Percentiles rank a stretch among this genome's conserved stretches.
Evolutionary conservation across 805 yeast species (phyloP).

Genomic region (Wickerhamomyces kurtzmanii): DNA sequence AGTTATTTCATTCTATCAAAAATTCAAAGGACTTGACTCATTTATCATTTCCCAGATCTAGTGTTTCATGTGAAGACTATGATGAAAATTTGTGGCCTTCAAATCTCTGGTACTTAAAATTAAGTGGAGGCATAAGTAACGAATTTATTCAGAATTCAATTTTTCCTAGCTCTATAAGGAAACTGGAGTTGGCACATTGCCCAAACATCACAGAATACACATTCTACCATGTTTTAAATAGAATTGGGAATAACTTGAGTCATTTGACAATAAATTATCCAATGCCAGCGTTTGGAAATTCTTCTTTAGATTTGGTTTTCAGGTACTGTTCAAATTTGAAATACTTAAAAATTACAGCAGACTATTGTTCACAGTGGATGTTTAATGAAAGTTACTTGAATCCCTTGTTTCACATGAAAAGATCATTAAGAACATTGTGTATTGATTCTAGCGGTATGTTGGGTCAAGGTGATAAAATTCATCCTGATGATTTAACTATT

Average conservation of each 20-base stretch:
- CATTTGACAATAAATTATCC: slow-evolving; percentile 73
- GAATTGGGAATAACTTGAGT: slow-evolving; percentile 57
- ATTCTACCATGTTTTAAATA: slow-evolving; percentile 47
- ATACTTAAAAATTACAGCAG: slow-evolving; percentile 64
- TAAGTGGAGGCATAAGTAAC: slow-evolving; percentile 86
- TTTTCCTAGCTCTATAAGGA: slow-evolving; percentile 67
- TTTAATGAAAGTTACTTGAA: slow-evolving; percentile 37
- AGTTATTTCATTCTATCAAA: slow-evolving; percentile 66
- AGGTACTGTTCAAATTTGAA: slow-evolving; percentile 65
- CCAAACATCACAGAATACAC: slow-evolving; percentile 65
- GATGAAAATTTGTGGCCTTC: slow-evolving; percentile 70
- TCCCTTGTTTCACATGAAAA: slow-evolving; percentile 16
- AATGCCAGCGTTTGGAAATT: slow-evolving; percentile 66
- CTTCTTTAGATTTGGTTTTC: slow-evolving; percentile 67
- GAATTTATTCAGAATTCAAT: slow-evolving; percentile 58
- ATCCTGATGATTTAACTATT: slow-evolving; percentile 81
- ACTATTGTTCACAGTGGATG: slow-evolving; percentile 49
- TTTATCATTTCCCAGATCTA: slow-evolving; percentile 81
- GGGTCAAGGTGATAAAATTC: slow-evolving; percentile 75
- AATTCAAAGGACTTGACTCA: slow-evolving; percentile 55
- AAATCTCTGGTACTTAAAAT: slow-evolving; percentile 54
- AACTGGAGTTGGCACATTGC: slow-evolving; percentile 79
- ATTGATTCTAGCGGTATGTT: slow-evolving; percentile 80
- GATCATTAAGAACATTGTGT: slow-evolving; percentile 52
- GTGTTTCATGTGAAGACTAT: slow-evolving; percentile 56